Conservation (phyloP, 2,329 filamentous ascomycete species). For the Ceratocystis ficicola region DNA sequence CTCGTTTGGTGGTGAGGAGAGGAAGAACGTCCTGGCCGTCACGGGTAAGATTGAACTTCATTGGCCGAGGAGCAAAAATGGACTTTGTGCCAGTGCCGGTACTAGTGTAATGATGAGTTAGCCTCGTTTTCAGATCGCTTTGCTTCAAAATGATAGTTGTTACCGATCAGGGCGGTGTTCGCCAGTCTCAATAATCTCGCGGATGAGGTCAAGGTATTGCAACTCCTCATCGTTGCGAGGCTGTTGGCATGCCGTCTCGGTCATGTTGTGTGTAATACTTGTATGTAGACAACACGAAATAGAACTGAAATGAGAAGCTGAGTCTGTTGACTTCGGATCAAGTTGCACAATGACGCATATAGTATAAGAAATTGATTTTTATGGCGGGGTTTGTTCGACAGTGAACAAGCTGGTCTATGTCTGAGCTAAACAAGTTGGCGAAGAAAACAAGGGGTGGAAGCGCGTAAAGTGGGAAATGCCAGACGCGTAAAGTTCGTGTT, state of each 20-base stretch:
- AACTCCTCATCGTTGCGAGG: constrained; percentile 61
- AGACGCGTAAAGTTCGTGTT: constrained; percentile 12
- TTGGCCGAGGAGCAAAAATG: constrained; percentile 72
- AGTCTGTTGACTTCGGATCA: not conserved
- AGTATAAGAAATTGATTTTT: not conserved
- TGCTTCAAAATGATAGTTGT: not conserved
- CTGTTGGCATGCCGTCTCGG: constrained; percentile 21
- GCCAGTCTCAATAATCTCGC: constrained; percentile 66
- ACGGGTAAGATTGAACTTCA: constrained; percentile 73
- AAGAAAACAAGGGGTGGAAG: not conserved
- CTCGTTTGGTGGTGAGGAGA: constrained; percentile 92
- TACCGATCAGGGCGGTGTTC: constrained; percentile 83
- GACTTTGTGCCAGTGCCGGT: constrained; percentile 90
- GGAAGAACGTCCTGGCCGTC: constrained; percentile 57
- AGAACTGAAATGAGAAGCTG: not conserved
- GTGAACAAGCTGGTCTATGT: constrained; percentile 3
- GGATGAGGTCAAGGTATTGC: constrained; percentile 85
- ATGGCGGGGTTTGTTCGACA: not conserved
- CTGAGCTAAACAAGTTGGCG: not conserved
- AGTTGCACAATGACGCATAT: constrained; percentile 6
- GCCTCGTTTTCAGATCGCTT: constrained; percentile 53
- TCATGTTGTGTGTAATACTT: constrained; percentile 12
- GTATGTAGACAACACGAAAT: not conserved
- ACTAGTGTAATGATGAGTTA: constrained; percentile 32
- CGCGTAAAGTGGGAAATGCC: constrained; percentile 20